Evolutionary conservation across 768 basidiomycete genomes (phyloP).

Genomic region (Fistulinella prunicolor): DNA sequence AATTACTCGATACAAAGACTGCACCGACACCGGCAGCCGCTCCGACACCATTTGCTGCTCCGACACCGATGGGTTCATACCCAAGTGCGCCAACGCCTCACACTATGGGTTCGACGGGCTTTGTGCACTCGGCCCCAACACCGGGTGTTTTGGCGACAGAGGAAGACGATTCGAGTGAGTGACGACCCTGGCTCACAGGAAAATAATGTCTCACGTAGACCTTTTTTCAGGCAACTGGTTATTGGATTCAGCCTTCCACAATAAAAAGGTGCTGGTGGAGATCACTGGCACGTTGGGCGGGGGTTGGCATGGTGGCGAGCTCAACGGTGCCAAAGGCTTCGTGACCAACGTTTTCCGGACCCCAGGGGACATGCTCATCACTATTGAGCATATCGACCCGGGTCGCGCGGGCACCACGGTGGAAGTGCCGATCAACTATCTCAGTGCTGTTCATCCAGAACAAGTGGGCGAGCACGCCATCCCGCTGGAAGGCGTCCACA

Average conservation of each 20-base stretch:
- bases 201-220: conserved; percentile 18
- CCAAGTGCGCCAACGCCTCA: conserved; percentile 33
- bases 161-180: conserved; percentile 30
- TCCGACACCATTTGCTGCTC: conserved; percentile 37
- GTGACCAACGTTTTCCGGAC: conserved; percentile 26
- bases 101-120: conserved; percentile 23
- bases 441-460: conserved; percentile 40
- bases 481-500: conserved; percentile 42
- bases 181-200: background rate
- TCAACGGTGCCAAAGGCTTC: conserved; percentile 28
- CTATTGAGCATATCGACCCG: conserved; percentile 30
- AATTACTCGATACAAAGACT: conserved; percentile 18
- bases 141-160: conserved; percentile 28
- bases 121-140: conserved; percentile 29
- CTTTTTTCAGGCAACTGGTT: conserved; percentile 25
- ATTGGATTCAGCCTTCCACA: conserved; percentile 24
- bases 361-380: conserved; percentile 26
- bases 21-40: conserved; percentile 41
- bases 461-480: conserved; percentile 47
- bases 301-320: conserved; percentile 29
- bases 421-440: conserved; percentile 41
- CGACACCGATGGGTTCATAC: conserved; percentile 30
- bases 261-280: conserved; percentile 31
- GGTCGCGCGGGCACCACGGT: conserved; percentile 33
- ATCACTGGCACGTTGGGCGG: conserved; percentile 22